Percentiles rank a stretch among this genome's conserved stretches.
These are phyloP conservation scores for Colletotrichum filicis DNA, from an alignment of 2,329 filamentous ascomycete species.

Conservation along the genomic window DNA sequence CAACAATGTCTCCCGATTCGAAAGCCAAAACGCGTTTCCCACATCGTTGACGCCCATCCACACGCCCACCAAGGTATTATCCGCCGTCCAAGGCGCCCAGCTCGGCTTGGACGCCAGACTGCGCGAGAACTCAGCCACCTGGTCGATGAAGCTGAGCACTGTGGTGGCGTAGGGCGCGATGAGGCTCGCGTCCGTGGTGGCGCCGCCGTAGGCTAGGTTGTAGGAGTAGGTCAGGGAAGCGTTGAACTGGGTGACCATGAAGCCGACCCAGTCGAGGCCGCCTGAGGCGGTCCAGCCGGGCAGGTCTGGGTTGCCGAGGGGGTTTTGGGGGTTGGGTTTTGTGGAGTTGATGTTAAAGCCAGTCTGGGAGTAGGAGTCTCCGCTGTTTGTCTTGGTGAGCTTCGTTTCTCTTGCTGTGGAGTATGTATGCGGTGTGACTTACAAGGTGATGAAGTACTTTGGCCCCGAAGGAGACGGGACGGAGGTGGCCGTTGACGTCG, in stretches of 20 bases:
- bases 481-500: neutral
- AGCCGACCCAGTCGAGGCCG: constrained; percentile 61
- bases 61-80: constrained; percentile 58
- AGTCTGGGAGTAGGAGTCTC: constrained; percentile 70
- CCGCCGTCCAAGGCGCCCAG: constrained; percentile 52
- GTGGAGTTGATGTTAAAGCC: constrained; percentile 62
- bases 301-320: constrained; percentile 69
- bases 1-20: constrained; percentile 41
- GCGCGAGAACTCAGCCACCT: constrained; percentile 55
- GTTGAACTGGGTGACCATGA: constrained; percentile 55
- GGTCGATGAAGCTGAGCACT: constrained; percentile 62
- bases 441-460: constrained; percentile 56
- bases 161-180: constrained; percentile 59
- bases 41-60: constrained; percentile 69
- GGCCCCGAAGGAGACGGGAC: constrained; percentile 12
- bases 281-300: constrained; percentile 59
- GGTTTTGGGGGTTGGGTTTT: constrained; percentile 64
- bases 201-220: constrained; percentile 63
- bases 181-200: constrained; percentile 59
- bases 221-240: constrained; percentile 54
- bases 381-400: constrained; percentile 47
- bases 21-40: constrained; percentile 56
- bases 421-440: constrained; percentile 14
- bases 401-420: neutral
- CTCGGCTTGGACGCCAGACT: constrained; percentile 44